Percentiles rank a stretch among this genome's conserved stretches.
Conservation (phyloP, 2,329 filamentous ascomycete species). For the Magnaporthiopsis poae region DNA sequence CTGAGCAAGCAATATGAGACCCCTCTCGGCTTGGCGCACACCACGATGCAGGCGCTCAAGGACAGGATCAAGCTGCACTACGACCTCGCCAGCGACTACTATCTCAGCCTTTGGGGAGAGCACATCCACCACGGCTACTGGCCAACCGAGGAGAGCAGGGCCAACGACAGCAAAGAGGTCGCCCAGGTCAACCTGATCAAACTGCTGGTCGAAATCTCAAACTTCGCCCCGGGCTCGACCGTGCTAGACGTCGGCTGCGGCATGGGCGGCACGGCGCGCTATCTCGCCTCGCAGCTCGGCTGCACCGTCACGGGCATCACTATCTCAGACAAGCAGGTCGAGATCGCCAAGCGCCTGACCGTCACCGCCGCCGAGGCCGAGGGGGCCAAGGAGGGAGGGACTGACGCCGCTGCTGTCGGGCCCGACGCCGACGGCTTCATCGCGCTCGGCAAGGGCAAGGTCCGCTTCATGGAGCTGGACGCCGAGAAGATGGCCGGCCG, state of each 20-base stretch:
- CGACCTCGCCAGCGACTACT: constrained; percentile 52
- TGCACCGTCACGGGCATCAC: constrained; percentile 50
- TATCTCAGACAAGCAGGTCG: constrained; percentile 49
- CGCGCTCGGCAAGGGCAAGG: constrained; percentile 33
- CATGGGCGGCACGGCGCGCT: constrained; percentile 48
- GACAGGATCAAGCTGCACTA: constrained; percentile 52
- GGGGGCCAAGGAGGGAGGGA: constrained; percentile 8
- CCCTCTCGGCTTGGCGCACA: constrained; percentile 33
- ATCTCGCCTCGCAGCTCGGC: constrained; percentile 40
- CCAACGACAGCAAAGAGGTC: constrained; percentile 44
- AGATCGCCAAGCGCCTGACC: constrained; percentile 45
- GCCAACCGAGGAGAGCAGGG: constrained; percentile 32
- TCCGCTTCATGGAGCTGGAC: constrained; percentile 49
- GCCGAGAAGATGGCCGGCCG: constrained; percentile 49
- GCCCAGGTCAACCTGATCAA: constrained; percentile 49
- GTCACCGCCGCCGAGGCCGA: constrained; percentile 21
- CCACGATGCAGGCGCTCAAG: constrained; percentile 41
- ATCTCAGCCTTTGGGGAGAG: constrained; percentile 52
- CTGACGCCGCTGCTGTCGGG: neutral
- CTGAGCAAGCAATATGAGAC: constrained; percentile 37
- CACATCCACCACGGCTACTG: constrained; percentile 57
- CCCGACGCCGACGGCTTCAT: constrained; percentile 25
- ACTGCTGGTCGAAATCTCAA: constrained; percentile 41
- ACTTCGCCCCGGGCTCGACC: constrained; percentile 18
- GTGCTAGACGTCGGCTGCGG: constrained; percentile 54